phyloP scores from a whole-genome alignment of 768 basidiomycete species.

The Tulasnella sp. region DNA sequence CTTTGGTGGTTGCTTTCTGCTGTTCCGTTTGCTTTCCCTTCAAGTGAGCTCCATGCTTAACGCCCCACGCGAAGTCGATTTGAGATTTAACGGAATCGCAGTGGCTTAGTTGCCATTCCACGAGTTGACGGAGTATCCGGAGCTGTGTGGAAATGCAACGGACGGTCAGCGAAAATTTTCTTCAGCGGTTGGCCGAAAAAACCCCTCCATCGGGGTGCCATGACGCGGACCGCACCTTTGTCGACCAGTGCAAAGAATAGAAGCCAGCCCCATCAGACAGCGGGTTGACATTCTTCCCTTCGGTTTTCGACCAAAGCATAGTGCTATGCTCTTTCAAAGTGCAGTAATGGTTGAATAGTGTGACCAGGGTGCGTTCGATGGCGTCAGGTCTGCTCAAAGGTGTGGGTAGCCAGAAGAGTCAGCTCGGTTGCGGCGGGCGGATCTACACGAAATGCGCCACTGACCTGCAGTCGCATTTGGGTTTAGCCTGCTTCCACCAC shows the following conservation, averaged over 20 bases:
- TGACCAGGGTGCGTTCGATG: constrained; percentile 29
- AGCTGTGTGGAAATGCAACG: constrained; percentile 49
- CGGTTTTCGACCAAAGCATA: constrained; percentile 73
- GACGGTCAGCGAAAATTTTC: constrained; percentile 25
- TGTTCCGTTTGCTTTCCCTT: constrained; percentile 4
- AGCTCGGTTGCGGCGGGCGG: neutral
- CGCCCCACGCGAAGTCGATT: constrained; percentile 85
- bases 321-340: constrained; percentile 45
- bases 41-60: constrained; percentile 56
- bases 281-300: constrained; percentile 66
- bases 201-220: constrained; percentile 20
- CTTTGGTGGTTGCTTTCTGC: constrained; percentile 12
- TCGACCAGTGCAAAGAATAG: constrained; percentile 75
- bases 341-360: constrained; percentile 56
- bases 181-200: neutral
- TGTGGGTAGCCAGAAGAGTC: constrained; percentile 8
- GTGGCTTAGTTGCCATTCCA: constrained; percentile 76
- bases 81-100: constrained; percentile 61
- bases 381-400: constrained; percentile 8
- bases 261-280: constrained; percentile 67
- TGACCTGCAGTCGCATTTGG: constrained; percentile 48
- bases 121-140: constrained; percentile 75
- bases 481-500: constrained; percentile 42
- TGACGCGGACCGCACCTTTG: constrained; percentile 57
- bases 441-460: neutral